Conservation (phyloP, 2,329 filamentous ascomycete genomes). For the Neopestalotiopsis sp. region DNA sequence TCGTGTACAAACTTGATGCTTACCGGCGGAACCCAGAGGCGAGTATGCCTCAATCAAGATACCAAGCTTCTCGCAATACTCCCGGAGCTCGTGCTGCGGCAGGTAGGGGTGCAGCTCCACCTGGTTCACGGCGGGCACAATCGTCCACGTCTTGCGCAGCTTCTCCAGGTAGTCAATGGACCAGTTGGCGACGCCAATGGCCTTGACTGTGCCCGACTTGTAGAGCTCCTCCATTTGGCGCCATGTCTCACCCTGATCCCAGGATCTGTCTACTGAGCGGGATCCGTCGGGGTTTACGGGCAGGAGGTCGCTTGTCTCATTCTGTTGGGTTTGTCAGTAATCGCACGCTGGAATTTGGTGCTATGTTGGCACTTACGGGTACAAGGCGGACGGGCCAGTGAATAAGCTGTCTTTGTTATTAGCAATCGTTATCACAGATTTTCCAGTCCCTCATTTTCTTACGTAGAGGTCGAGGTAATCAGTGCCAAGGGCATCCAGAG, state of each 20-base stretch:
- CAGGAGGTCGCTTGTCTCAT: conserved; percentile 22
- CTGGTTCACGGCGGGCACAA: conserved; percentile 59
- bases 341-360: no score
- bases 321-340: conserved; percentile 26
- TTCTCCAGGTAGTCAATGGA: conserved; percentile 58
- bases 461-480: conserved; percentile 46
- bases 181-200: conserved; percentile 67
- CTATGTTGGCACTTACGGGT: neutral
- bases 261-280: conserved; percentile 33
- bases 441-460: neutral
- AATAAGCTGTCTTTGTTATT: conserved; percentile 26
- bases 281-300: conserved; percentile 26
- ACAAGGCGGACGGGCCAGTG: conserved; percentile 40
- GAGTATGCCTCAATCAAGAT: conserved; percentile 41
- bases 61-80: conserved; percentile 21
- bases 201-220: conserved; percentile 56
- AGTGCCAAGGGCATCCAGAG: conserved; percentile 40
- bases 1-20: conserved; percentile 49
- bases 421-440: neutral
- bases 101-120: conserved; percentile 54
- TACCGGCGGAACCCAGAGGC: conserved; percentile 55
- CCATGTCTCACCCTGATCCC: conserved; percentile 22
- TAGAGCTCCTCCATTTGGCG: conserved; percentile 47
- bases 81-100: conserved; percentile 40
- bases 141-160: conserved; percentile 45